Evolutionary conservation across 1,284 basidiomycete genomes (phyloP), one percentile per base, ranked within the genome.

Genomic region (Fereydounia khargensis): DNA sequence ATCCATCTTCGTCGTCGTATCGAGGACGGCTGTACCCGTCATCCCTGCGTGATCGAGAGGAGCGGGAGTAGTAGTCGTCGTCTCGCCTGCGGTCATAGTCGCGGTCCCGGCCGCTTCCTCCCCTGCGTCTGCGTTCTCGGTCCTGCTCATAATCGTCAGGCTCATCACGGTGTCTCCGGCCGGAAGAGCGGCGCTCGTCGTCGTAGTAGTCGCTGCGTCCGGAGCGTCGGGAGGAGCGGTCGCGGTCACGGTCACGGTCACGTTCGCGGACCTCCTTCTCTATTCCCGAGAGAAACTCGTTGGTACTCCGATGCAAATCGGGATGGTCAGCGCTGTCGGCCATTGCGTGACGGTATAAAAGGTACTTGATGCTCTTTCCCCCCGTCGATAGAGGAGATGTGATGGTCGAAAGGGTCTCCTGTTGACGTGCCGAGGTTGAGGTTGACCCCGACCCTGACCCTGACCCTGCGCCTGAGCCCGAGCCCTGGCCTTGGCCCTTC

Each of bases 1-100:
- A 39, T 79, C 78, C 45, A 80, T 55, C 46, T 20, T 54, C 43
- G 21, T 42, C 63, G 25, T 64, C 50, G 27, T 47, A 51, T 24
- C 32, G 17, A 23, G 24, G 21, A 14, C 21, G 24, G 17, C 31
- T 33, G 37, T 66, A 53, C 23, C 49, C 40, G 19, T 63, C 60
- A 20, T 54, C 47, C 35, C 57, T 51, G 19, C 61, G 39, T 10
- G 47, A 44, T 2, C 53, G 46, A 27, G 55, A 46, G 33, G 51
- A 39, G 18, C 57, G 47, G 19, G 38, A 39, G n/a, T 43, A 20
- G 39, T 61, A 54, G 34, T 47, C 39, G 32, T 55, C 46, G 13
- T 53, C 61, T 14, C 52, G 46, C 19, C 57, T 55, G 9, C 50
- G 42, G 16, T 58, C 59, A 6, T 65, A 58, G 32, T 76, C 72